Evolutionary conservation across 495 filamentous ascomycete species (phyloP).

Genomic region (Massariosphaeria phaeospora): DNA sequence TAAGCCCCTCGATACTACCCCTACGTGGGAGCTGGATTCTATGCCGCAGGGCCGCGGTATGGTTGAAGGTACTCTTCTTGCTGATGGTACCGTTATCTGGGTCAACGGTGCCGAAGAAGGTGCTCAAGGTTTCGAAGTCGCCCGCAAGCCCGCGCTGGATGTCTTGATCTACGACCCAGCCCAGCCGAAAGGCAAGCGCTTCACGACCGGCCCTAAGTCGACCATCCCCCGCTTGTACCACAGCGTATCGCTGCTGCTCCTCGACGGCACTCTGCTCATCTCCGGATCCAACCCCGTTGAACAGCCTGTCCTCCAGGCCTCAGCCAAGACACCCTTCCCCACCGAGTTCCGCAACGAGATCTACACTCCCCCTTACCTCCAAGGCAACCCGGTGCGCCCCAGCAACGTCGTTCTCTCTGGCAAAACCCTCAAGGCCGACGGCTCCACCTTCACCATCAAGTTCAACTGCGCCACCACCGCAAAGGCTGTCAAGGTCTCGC

Average conservation of each 20-base stretch:
- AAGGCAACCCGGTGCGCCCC: slow-evolving; percentile 50
- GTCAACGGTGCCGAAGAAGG: slow-evolving; percentile 55
- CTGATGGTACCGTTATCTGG: slow-evolving; percentile 58
- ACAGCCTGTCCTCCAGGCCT: slow-evolving; percentile 47
- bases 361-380: slow-evolving; percentile 58
- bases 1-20: slow-evolving; percentile 47
- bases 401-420: slow-evolving; percentile 44
- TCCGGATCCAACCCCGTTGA: slow-evolving; percentile 57
- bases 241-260: slow-evolving; percentile 51
- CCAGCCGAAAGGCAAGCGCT: slow-evolving; percentile 50
- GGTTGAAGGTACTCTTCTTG: slow-evolving; percentile 56
- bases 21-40: slow-evolving; percentile 57
- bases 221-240: slow-evolving; percentile 56
- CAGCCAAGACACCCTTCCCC: slow-evolving; percentile 44
- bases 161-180: slow-evolving; percentile 56
- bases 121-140: slow-evolving; percentile 57
- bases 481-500: slow-evolving; percentile 45
- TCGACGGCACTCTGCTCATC: slow-evolving; percentile 57
- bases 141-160: slow-evolving; percentile 49
- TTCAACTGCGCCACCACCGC: slow-evolving; percentile 46
- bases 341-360: slow-evolving; percentile 59
- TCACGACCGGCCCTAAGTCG: slow-evolving; percentile 46
- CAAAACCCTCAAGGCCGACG: slow-evolving; percentile 43
- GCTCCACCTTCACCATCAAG: slow-evolving; percentile 44
- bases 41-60: slow-evolving; percentile 60